Percentiles rank a stretch among this genome's conserved stretches.
These are phyloP conservation scores for Lactarius psammicola DNA, from an alignment of 768 basidiomycete genomes.

Conservation along the genomic window DNA sequence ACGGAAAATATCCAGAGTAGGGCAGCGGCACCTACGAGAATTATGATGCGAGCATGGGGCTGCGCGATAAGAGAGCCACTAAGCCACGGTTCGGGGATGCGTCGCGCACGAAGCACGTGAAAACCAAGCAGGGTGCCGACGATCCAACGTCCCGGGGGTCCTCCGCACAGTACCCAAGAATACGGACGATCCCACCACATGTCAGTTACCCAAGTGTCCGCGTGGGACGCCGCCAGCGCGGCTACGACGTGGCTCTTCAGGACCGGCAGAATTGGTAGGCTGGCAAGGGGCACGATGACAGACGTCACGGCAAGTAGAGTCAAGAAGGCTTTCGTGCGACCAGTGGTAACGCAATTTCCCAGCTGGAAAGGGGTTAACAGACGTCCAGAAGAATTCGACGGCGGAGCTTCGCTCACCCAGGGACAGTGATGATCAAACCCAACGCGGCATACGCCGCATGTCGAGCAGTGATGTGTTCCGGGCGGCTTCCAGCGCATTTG, in stretches of 20 bases:
- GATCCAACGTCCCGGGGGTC: slow-evolving; percentile 29
- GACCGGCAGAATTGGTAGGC: slow-evolving; percentile 17
- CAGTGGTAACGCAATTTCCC: slow-evolving; percentile 29
- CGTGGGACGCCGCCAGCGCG: slow-evolving; percentile 26
- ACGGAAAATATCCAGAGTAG: slow-evolving; percentile 25
- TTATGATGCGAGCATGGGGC: slow-evolving; percentile 19
- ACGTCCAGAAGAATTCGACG: neutral
- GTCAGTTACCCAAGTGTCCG: slow-evolving; percentile 23
- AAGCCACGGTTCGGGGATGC: slow-evolving; percentile 16
- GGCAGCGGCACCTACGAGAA: slow-evolving; percentile 13
- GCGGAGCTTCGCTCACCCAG: slow-evolving; percentile 22
- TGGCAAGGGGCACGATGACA: slow-evolving; percentile 24
- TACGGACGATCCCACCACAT: slow-evolving; percentile 29
- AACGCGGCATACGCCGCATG: slow-evolving; percentile 30
- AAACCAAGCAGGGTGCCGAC: slow-evolving; percentile 28
- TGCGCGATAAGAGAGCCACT: slow-evolving; percentile 21
- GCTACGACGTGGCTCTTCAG: slow-evolving; percentile 20
- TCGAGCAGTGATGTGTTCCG: slow-evolving; percentile 30
- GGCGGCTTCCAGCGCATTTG: slow-evolving; percentile 30
- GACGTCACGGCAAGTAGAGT: slow-evolving; percentile 26
- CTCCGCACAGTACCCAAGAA: slow-evolving; percentile 30
- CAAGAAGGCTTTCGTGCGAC: slow-evolving; percentile 28
- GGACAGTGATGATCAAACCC: slow-evolving; percentile 33
- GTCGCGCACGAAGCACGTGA: slow-evolving; percentile 19
- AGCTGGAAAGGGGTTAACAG: slow-evolving; percentile 17